Conservation (phyloP, 257 asterid genomes). For the Forsythia viridissima region DNA sequence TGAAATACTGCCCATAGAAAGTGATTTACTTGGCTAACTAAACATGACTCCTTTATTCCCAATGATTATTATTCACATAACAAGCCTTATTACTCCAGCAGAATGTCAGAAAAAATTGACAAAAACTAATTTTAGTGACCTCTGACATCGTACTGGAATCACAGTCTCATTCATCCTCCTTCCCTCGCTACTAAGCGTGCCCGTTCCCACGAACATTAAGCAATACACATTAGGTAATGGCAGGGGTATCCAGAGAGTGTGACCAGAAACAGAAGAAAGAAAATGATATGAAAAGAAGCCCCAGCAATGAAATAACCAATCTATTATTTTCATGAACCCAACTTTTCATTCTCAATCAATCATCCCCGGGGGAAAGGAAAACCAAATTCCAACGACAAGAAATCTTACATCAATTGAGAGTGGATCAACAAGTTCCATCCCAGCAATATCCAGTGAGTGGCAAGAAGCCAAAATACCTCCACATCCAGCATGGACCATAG, state of each 20-base stretch:
- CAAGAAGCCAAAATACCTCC: conserved; percentile 95
- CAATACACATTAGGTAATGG: conserved; percentile 4
- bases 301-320: conserved; percentile 10
- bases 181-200: neutral
- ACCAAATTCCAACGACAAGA: conserved; percentile 13
- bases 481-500: conserved; percentile 99
- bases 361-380: conserved; percentile 12
- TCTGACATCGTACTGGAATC: neutral
- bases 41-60: neutral
- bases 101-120: conserved; percentile 8
- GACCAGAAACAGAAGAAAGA: conserved; percentile 6
- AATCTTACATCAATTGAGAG: conserved; percentile 84
- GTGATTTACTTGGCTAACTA: neutral
- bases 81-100: neutral
- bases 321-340: neutral
- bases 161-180: neutral
- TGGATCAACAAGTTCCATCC: conserved; percentile 95
- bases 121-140: neutral
- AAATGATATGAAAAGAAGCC: neutral
- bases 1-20: neutral
- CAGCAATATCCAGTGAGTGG: conserved; percentile 96
- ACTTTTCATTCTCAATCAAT: conserved; percentile 10
- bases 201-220: neutral
- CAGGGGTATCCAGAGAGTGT: neutral
- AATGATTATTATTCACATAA: neutral